Percentiles rank a stretch among this genome's conserved stretches.
Conservation (phyloP, 805 yeast genomes). For the Helenozyma baotianmanensis region DNA sequence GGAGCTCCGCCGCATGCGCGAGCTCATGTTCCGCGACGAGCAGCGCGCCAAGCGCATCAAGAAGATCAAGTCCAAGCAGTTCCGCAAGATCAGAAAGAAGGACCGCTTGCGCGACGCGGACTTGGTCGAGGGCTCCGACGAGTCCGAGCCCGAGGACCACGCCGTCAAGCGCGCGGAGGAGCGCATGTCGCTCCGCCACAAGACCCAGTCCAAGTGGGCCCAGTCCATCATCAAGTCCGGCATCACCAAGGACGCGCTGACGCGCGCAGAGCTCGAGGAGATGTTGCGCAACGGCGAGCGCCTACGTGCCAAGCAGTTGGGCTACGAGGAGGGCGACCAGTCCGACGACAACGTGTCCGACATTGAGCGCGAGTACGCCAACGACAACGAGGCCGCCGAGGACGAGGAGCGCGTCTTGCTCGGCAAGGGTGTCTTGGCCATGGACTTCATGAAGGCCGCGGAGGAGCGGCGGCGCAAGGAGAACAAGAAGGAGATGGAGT, state of each 20-base stretch:
- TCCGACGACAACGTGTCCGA: slow-evolving; percentile 50
- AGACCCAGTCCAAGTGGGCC: slow-evolving; percentile 87
- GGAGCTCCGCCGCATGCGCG: slow-evolving; percentile 89
- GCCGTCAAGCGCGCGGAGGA: slow-evolving; percentile 81
- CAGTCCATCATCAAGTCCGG: slow-evolving; percentile 85
- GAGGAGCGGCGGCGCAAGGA: slow-evolving; percentile 61
- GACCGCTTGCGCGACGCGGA: slow-evolving; percentile 69
- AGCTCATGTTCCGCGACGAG: slow-evolving; percentile 94
- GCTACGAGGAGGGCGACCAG: slow-evolving; percentile 52
- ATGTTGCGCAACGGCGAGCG: slow-evolving; percentile 86
- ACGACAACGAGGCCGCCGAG: slow-evolving; percentile 32
- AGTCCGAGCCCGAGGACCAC: slow-evolving; percentile 52
- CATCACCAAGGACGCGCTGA: slow-evolving; percentile 77
- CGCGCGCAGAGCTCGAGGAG: slow-evolving; percentile 87
- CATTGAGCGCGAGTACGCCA: slow-evolving; percentile 36
- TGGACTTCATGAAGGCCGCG: slow-evolving; percentile 95
- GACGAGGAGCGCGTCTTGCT: slow-evolving; percentile 33
- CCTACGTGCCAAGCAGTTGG: slow-evolving; percentile 67
- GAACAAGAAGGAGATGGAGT: slow-evolving; percentile 51
- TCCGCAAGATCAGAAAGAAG: slow-evolving; percentile 79
- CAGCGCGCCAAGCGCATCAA: slow-evolving; percentile 84
- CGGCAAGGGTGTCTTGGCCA: slow-evolving; percentile 88
- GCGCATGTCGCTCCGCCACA: slow-evolving; percentile 88
- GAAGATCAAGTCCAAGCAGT: slow-evolving; percentile 90
- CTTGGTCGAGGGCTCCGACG: slow-evolving; percentile 59